Evolutionary conservation across 2,329 filamentous ascomycete genomes (phyloP).

Genomic region (Trichoderma koningii): DNA sequence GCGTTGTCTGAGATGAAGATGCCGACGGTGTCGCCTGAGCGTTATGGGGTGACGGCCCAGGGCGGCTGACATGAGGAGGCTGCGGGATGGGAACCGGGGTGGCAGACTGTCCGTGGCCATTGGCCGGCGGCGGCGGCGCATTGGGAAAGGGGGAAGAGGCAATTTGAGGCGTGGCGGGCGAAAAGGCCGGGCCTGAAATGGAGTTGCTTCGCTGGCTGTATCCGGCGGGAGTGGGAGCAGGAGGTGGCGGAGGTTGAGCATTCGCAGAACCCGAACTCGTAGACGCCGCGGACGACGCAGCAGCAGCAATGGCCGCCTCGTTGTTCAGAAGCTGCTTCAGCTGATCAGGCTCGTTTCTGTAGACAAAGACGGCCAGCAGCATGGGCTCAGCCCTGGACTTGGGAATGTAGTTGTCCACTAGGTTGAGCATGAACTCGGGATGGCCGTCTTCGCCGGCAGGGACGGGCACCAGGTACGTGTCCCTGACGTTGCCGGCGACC

Average conservation of each 20-base stretch:
- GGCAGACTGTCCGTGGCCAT: conserved; percentile 39
- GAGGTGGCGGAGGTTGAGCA: conserved; percentile 26
- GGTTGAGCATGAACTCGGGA: conserved; percentile 83
- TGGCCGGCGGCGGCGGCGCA: conserved; percentile 36
- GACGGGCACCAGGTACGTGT: conserved; percentile 89
- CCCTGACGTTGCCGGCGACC: conserved; percentile 72
- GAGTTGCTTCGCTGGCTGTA: conserved; percentile 50
- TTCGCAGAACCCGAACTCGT: conserved; percentile 8
- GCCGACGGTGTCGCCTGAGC: conserved; percentile 20
- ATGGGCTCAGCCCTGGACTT: conserved; percentile 71
- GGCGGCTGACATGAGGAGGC: conserved; percentile 36
- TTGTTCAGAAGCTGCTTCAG: conserved; percentile 35
- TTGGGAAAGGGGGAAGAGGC: conserved; percentile 38
- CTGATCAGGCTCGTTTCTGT: conserved; percentile 61
- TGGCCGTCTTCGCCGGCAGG: conserved; percentile 69
- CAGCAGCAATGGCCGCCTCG: conserved; percentile 28
- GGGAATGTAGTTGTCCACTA: conserved; percentile 82
- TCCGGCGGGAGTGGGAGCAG: conserved; percentile 41
- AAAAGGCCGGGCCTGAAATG: conserved; percentile 55
- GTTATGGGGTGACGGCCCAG: conserved; percentile 24
- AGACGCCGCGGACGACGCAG: conserved; percentile 3
- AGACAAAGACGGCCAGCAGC: conserved; percentile 82
- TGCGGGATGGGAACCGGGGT: conserved; percentile 44
- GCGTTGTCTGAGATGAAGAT: neutral
- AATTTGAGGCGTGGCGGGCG: conserved; percentile 52